Evolutionary conservation across 306 rosid species (phyloP).

Genomic region (Sindora glabra): DNA sequence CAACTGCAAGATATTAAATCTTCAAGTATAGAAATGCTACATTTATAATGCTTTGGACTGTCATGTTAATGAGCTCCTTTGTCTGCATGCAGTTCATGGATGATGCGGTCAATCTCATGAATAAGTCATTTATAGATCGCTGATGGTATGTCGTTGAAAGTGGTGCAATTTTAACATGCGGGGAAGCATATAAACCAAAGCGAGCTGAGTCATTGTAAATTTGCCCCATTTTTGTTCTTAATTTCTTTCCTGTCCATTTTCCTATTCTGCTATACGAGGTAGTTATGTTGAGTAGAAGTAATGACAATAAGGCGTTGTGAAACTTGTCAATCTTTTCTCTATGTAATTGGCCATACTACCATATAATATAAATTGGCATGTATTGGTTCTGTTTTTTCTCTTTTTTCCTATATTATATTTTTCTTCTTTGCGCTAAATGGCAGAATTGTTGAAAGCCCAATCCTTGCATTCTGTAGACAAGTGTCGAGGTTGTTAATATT

Average conservation of each 20-base stretch:
- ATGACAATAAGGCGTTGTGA: background rate
- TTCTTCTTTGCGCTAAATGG: background rate
- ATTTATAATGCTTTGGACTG: background rate
- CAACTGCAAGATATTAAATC: too few relatives aligned
- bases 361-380: too few relatives aligned
- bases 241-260: slow-evolving; percentile 6
- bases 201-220: slow-evolving; percentile 12
- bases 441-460: background rate
- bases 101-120: slow-evolving; percentile 82
- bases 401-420: too few relatives aligned
- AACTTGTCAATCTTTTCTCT: background rate
- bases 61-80: slow-evolving; percentile 11
- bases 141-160: slow-evolving; percentile 18
- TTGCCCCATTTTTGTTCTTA: slow-evolving; percentile 1
- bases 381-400: too few relatives aligned
- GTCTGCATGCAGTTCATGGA: slow-evolving; percentile 82
- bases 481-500: background rate
- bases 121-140: slow-evolving; percentile 84
- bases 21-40: background rate
- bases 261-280: slow-evolving; percentile 3
- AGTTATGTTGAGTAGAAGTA: background rate
- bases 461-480: background rate
- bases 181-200: slow-evolving; percentile 8
- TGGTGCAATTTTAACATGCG: slow-evolving; percentile 11
- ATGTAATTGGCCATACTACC: background rate